phyloP scores from a whole-genome alignment of 1,139 yeast species.

The Magnusiomyces ingens region DNA sequence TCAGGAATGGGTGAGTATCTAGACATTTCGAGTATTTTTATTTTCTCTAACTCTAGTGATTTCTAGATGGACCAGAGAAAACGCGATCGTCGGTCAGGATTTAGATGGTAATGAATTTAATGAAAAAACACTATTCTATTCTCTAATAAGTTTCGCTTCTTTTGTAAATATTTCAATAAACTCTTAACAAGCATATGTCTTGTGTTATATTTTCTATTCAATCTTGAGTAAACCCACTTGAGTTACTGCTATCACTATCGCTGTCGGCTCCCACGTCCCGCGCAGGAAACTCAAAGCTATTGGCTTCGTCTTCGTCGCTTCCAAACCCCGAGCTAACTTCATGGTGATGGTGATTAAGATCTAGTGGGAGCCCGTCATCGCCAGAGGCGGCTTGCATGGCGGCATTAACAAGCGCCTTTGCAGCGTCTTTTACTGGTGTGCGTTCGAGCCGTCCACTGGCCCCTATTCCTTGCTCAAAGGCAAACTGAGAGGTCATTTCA shows the following conservation, averaged over 20 bases:
- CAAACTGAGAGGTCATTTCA: not conserved
- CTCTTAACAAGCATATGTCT: not conserved
- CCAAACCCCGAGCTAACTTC: not conserved
- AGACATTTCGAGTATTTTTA: not conserved
- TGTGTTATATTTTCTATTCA: not conserved
- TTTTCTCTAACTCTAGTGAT: not conserved
- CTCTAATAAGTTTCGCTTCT: not conserved
- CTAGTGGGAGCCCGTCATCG: not conserved
- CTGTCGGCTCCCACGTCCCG: not conserved
- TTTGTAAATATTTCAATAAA: not conserved
- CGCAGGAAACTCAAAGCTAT: not conserved
- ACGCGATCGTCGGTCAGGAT: conserved; percentile 17
- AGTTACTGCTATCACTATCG: not conserved
- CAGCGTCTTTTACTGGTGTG: not conserved
- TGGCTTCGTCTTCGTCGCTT: not conserved
- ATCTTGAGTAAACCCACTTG: not conserved
- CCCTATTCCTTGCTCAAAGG: not conserved
- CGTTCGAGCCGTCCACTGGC: not conserved
- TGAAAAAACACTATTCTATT: not conserved
- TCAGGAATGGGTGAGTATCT: conserved; percentile 53
- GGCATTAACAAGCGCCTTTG: not conserved
- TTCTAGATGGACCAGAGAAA: conserved; percentile 16
- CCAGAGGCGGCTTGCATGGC: not conserved
- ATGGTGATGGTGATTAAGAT: not conserved
- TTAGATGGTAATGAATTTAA: conserved; percentile 12